A percentile compares a stretch with the other conserved stretches of the same genome.
These are phyloP conservation scores for Pichia membranifaciens DNA, from an alignment of 805 yeast genomes.

Conservation along the genomic window DNA sequence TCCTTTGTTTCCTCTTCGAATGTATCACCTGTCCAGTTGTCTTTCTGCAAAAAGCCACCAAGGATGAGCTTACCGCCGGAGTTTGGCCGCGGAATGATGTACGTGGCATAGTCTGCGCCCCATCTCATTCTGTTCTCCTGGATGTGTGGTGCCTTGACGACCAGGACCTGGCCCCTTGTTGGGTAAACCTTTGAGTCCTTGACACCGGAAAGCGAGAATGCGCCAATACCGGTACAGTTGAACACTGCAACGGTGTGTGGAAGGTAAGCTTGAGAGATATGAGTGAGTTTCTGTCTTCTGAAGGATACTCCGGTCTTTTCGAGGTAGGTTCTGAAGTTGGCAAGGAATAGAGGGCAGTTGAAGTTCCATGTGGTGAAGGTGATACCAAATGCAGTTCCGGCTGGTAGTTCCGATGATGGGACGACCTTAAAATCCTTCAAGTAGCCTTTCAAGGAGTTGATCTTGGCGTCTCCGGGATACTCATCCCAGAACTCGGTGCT, in stretches of 20 bases:
- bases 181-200: conserved; percentile 59
- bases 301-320: conserved; percentile 45
- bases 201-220: conserved; percentile 58
- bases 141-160: conserved; percentile 64
- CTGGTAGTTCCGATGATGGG: conserved; percentile 37
- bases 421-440: conserved; percentile 42
- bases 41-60: conserved; percentile 69
- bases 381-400: conserved; percentile 53
- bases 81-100: conserved; percentile 66
- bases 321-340: conserved; percentile 41
- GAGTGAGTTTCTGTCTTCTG: conserved; percentile 39
- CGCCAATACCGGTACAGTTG: conserved; percentile 76
- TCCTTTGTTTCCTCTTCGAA: conserved; percentile 52
- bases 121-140: conserved; percentile 52
- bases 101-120: conserved; percentile 60
- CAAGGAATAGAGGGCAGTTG: conserved; percentile 61
- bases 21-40: conserved; percentile 58
- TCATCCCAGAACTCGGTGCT: conserved; percentile 57
- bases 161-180: conserved; percentile 75
- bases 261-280: conserved; percentile 52
- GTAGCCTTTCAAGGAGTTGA: conserved; percentile 43
- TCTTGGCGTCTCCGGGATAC: conserved; percentile 40
- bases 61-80: conserved; percentile 62
- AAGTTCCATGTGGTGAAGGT: conserved; percentile 61
- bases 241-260: conserved; percentile 44